These are phyloP conservation scores for Clohesyomyces aquaticus DNA, from an alignment of 495 filamentous ascomycete species.

Conservation along the genomic window DNA sequence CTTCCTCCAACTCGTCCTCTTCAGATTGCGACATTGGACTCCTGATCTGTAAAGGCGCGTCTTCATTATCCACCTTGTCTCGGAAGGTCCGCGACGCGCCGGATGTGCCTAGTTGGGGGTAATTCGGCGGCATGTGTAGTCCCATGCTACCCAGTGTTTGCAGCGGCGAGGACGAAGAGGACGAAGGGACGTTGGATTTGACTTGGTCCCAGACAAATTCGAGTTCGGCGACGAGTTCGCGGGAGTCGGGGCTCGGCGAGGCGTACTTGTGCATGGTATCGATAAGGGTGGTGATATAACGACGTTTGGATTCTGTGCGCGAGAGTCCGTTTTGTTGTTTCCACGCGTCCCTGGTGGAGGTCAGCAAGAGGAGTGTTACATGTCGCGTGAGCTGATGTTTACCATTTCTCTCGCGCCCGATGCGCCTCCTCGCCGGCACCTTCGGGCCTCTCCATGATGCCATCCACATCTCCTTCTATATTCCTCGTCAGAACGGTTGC, in stretches of 20 bases:
- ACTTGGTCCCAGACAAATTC: conserved; percentile 99
- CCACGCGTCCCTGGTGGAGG: conserved; percentile 75
- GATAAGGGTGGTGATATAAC: conserved; percentile 90
- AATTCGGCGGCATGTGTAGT: conserved; percentile 31
- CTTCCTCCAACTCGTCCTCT: conserved; percentile 61
- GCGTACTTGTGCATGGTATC: conserved; percentile 96
- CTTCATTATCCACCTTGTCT: conserved; percentile 25
- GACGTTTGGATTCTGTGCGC: conserved; percentile 90
- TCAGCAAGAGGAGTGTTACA: conserved; percentile 8
- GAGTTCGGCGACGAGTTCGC: conserved; percentile 87
- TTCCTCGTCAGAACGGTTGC: conserved; percentile 6
- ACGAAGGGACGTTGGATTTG: conserved; percentile 75
- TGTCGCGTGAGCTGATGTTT: conserved; percentile 34
- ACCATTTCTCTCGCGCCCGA: conserved; percentile 67
- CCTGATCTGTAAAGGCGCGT: conserved; percentile 62
- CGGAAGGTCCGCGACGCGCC: background rate
- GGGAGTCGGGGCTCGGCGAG: conserved; percentile 76
- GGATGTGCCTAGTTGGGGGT: conserved; percentile 16
- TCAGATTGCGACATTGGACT: conserved; percentile 82
- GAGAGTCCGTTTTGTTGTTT: conserved; percentile 77
- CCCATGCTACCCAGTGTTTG: conserved; percentile 40
- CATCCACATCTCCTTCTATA: conserved; percentile 86
- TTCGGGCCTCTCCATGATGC: conserved; percentile 83
- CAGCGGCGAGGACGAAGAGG: conserved; percentile 55
- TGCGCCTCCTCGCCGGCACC: conserved; percentile 57